Percentiles rank a stretch among this genome's conserved stretches.
These are phyloP conservation scores for Salix dunnii DNA, from an alignment of 345 rosid species.

Conservation along the genomic window DNA sequence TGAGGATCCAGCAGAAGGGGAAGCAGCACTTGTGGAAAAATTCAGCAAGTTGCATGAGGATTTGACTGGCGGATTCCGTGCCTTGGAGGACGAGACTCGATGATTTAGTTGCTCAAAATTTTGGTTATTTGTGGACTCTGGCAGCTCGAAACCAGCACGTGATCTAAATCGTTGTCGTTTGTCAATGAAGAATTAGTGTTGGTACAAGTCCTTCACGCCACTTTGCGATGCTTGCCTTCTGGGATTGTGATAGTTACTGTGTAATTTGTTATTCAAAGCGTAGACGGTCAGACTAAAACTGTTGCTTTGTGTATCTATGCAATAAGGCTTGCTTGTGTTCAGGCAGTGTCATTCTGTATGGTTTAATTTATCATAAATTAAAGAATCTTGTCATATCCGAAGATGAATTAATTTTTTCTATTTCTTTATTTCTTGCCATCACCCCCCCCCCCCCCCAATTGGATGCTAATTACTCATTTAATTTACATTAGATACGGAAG, in stretches of 20 bases:
- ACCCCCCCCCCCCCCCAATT: neutral
- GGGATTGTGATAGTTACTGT: conserved; percentile 15
- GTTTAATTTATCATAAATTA: neutral
- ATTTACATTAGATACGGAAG: neutral
- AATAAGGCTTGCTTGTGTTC: conserved; percentile 33
- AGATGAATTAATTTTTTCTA: neutral
- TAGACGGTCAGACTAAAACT: neutral
- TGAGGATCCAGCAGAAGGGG: conserved; percentile 99
- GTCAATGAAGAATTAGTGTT: conserved; percentile 4
- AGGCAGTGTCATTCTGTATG: neutral
- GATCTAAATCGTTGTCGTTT: neutral
- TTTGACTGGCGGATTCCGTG: conserved; percentile 91
- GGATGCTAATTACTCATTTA: neutral
- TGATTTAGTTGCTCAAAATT: conserved; percentile 33
- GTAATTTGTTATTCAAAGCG: neutral
- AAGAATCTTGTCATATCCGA: neutral
- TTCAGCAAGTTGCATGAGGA: conserved; percentile 82
- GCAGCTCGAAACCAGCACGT: conserved; percentile 1
- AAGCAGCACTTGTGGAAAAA: conserved; percentile 74
- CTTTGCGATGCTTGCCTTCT: conserved; percentile 14
- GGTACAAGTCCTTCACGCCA: conserved; percentile 9
- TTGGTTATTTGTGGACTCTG: neutral
- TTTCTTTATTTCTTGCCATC: neutral
- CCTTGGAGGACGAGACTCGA: conserved; percentile 90
- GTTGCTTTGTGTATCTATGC: conserved; percentile 23